Percentiles rank a stretch among this genome's conserved stretches.
Conservation (phyloP, 129 eudicot species). For the Arctium minus region DNA sequence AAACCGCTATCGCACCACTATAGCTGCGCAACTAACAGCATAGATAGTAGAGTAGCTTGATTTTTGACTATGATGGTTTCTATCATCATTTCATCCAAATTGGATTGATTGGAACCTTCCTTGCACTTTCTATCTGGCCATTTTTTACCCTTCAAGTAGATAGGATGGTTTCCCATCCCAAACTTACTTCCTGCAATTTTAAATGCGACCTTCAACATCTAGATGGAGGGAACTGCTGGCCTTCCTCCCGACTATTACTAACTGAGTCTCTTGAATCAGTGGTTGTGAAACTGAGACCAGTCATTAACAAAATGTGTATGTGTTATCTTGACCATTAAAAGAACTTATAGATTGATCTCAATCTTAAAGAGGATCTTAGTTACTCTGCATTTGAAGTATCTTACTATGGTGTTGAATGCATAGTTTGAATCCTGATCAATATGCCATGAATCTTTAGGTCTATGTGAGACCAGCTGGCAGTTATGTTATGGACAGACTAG, state of each 20-base stretch:
- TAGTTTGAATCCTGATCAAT: constrained; percentile 14
- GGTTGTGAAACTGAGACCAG: neutral
- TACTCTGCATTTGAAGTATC: neutral
- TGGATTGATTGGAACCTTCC: neutral
- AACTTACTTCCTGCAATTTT: neutral
- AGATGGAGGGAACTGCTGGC: neutral
- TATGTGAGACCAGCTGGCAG: constrained; percentile 99
- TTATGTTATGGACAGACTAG: constrained; percentile 93
- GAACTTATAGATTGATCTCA: no score
- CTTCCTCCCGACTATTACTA: neutral
- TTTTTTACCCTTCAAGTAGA: neutral
- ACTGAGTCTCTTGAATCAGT: neutral
- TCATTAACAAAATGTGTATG: neutral
- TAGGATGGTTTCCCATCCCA: no score
- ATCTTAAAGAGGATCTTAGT: neutral
- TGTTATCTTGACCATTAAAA: neutral
- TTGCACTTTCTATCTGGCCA: neutral
- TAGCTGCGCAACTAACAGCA: no score
- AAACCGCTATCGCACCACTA: no score
- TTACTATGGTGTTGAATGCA: neutral
- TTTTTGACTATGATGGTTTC: neutral
- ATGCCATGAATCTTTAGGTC: constrained; percentile 45
- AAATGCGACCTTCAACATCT: neutral
- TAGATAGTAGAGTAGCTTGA: neutral
- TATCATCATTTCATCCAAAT: neutral